Conservation (phyloP, 129 eudicot genomes). For the Flaveria trinervia region DNA sequence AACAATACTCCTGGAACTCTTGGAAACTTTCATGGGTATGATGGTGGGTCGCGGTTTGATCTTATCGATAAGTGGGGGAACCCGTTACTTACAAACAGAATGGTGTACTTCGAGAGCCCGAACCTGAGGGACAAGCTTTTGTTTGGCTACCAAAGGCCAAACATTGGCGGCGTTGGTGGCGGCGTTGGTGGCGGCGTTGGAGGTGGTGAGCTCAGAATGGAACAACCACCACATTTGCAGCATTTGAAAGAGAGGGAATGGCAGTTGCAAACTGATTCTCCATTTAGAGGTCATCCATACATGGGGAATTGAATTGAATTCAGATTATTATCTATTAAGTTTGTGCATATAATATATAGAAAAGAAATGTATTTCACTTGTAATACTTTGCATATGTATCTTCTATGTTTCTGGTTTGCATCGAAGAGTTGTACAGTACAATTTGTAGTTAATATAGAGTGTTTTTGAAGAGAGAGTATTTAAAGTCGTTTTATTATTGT, state of each 20-base stretch:
- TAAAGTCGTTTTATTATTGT: too few relatives aligned
- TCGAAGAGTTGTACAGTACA: constrained; percentile 34
- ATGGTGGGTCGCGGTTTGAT: constrained; percentile 55
- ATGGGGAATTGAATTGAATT: constrained; percentile 54
- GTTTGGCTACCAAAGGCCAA: constrained; percentile 52
- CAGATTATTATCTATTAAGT: not conserved
- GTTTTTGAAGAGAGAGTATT: too few relatives aligned
- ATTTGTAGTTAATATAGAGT: constrained; percentile 29
- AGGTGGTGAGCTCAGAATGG: constrained; percentile 42
- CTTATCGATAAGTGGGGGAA: constrained; percentile 69
- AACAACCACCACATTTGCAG: constrained; percentile 58
- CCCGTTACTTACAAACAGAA: constrained; percentile 45
- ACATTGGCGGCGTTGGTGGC: constrained; percentile 6
- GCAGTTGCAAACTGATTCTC: constrained; percentile 57
- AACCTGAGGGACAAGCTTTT: constrained; percentile 41
- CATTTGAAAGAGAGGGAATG: constrained; percentile 75
- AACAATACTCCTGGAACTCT: constrained; percentile 32
- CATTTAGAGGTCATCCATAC: constrained; percentile 56
- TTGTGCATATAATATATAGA: constrained; percentile 15
- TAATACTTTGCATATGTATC: constrained; percentile 26
- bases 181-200: constrained; percentile 41
- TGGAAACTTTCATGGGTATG: constrained; percentile 44
- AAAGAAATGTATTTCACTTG: not conserved
- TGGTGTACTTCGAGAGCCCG: constrained; percentile 52
- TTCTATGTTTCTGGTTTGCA: constrained; percentile 20